These are phyloP conservation scores for Boeremia lycopersici DNA, from an alignment of 2,329 filamentous ascomycete species.

Conservation along the genomic window DNA sequence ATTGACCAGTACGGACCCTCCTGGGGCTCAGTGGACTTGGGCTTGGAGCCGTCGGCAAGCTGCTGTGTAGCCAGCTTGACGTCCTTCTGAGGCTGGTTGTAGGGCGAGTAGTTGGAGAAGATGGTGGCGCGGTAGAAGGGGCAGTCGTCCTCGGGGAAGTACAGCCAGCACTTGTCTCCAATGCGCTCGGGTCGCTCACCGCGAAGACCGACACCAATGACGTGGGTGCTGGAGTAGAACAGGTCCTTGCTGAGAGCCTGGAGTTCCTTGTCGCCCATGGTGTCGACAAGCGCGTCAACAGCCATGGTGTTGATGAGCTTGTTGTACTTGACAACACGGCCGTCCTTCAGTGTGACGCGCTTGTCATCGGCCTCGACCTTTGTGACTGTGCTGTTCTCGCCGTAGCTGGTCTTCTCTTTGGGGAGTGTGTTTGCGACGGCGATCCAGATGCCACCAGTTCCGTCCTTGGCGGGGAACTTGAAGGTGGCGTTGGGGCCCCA, in stretches of 20 bases:
- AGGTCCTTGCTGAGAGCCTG: slow-evolving; percentile 84
- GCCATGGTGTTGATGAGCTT: slow-evolving; percentile 97
- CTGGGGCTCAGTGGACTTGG: slow-evolving; percentile 72
- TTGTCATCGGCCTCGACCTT: slow-evolving; percentile 88
- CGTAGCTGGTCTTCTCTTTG: slow-evolving; percentile 88
- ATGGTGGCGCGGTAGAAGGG: slow-evolving; percentile 99
- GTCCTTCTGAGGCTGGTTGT: slow-evolving; percentile 88
- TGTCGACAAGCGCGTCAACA: slow-evolving; percentile 84
- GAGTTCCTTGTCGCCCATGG: slow-evolving; percentile 87
- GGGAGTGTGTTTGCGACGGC: slow-evolving; percentile 92
- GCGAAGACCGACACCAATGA: slow-evolving; percentile 93
- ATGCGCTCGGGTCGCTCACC: slow-evolving; percentile 92
- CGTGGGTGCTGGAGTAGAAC: slow-evolving; percentile 96
- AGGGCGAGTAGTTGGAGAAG: slow-evolving; percentile 99
- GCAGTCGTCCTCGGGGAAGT: slow-evolving; percentile 99
- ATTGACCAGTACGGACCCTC: slow-evolving; percentile 99
- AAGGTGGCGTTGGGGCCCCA: slow-evolving; percentile 99
- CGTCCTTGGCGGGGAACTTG: slow-evolving; percentile 93
- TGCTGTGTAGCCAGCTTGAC: slow-evolving; percentile 87
- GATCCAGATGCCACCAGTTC: slow-evolving; percentile 99
- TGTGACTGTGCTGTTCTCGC: slow-evolving; percentile 80
- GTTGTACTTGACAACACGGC: slow-evolving; percentile 86
- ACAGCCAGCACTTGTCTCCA: slow-evolving; percentile 99
- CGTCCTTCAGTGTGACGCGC: slow-evolving; percentile 79
- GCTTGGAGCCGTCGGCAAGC: slow-evolving; percentile 83